A percentile compares a stretch with the other conserved stretches of the same genome.
Evolutionary conservation across 2,329 filamentous ascomycete species (phyloP).

Genomic region (Alternaria brassicicola): DNA sequence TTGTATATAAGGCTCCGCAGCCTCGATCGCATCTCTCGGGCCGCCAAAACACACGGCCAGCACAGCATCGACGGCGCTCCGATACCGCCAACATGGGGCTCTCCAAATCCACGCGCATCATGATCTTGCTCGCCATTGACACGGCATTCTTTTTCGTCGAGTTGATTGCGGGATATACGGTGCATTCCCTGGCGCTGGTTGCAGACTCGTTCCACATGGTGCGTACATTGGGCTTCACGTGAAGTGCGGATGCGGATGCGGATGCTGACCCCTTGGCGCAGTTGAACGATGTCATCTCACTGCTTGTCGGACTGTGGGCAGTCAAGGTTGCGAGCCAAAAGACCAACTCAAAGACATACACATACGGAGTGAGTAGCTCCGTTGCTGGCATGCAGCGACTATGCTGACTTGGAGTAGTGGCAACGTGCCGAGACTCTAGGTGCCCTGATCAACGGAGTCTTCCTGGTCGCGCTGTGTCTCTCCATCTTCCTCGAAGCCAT

Average conservation of each 20-base stretch:
- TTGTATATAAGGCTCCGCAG: background rate
- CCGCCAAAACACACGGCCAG: background rate
- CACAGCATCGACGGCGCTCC: slow-evolving; percentile 2
- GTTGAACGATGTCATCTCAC: slow-evolving; percentile 96
- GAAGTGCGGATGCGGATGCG: slow-evolving; percentile 11
- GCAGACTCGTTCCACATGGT: slow-evolving; percentile 99
- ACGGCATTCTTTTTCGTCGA: slow-evolving; percentile 89
- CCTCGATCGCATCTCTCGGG: background rate
- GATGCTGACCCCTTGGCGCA: slow-evolving; percentile 49
- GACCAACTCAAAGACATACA: slow-evolving; percentile 84
- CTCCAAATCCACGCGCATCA: slow-evolving; percentile 91
- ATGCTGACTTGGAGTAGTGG: slow-evolving; percentile 65
- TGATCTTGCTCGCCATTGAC: slow-evolving; percentile 91
- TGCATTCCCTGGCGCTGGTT: slow-evolving; percentile 89
- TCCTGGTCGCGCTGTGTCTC: slow-evolving; percentile 92
- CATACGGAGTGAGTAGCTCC: slow-evolving; percentile 76
- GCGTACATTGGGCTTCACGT: slow-evolving; percentile 35
- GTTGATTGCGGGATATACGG: slow-evolving; percentile 78
- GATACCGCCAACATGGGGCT: slow-evolving; percentile 68
- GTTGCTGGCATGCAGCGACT: background rate
- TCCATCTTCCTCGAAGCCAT: slow-evolving; percentile 96
- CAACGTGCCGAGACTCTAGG: slow-evolving; percentile 96
- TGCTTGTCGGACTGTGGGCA: slow-evolving; percentile 92
- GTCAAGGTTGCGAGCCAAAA: slow-evolving; percentile 86
- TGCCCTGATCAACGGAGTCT: slow-evolving; percentile 95